These are phyloP conservation scores for Silene uniflora DNA, from an alignment of 148 eudicot species.

Conservation along the genomic window DNA sequence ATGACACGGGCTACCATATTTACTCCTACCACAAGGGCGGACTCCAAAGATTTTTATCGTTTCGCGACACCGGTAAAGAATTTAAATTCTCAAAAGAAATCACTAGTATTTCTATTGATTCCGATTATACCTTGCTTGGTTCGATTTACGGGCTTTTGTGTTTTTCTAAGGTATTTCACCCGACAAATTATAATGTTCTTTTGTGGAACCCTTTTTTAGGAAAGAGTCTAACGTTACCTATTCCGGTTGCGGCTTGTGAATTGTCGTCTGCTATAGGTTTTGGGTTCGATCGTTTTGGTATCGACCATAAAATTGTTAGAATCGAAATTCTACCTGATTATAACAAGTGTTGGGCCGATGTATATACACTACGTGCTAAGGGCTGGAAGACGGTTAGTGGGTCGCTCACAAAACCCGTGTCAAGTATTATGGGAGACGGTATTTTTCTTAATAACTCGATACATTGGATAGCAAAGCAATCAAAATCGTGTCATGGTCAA, in stretches of 20 bases:
- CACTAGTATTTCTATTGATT: background rate
- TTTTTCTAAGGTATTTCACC: slow-evolving; percentile 7
- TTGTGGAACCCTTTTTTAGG: slow-evolving; percentile 26
- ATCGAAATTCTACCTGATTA: background rate
- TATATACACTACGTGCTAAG: background rate
- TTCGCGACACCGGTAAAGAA: background rate
- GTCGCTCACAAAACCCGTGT: background rate
- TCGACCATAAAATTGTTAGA: slow-evolving; percentile 20
- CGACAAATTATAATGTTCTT: background rate
- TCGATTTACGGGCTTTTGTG: slow-evolving; percentile 16
- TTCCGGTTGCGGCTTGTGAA: background rate
- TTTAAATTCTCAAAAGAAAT: background rate
- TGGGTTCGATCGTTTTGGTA: background rate
- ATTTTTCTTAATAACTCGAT: slow-evolving; percentile 6
- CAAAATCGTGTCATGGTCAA: background rate
- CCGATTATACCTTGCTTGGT: slow-evolving; percentile 3
- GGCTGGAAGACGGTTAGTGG: background rate
- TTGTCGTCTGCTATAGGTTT: slow-evolving; percentile 14
- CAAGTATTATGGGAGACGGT: slow-evolving; percentile 14
- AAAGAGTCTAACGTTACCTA: slow-evolving; percentile 4
- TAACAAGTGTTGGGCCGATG: slow-evolving; percentile 4
- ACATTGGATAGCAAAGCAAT: slow-evolving; percentile 11
- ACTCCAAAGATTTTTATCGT: background rate
- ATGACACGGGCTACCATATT: slow-evolving; percentile 1
- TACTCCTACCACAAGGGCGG: background rate